Conservation (phyloP, 345 rosid genomes). For the Psidium friedrichsthalianum region DNA sequence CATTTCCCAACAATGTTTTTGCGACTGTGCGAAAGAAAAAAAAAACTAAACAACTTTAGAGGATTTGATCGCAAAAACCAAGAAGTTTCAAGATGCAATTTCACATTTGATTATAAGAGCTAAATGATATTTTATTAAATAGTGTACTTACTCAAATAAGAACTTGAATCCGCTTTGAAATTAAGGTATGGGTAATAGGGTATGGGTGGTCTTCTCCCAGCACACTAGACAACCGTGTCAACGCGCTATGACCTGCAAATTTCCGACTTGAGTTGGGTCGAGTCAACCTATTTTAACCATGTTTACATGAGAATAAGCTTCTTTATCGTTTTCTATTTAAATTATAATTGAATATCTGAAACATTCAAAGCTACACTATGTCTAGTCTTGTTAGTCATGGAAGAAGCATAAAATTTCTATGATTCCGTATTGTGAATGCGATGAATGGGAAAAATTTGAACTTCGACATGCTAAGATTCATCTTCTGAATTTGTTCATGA, state of each 20-base stretch:
- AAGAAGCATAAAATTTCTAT: background rate
- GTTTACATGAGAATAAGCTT: background rate
- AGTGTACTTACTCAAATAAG: background rate
- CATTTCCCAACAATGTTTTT: too few species aligned
- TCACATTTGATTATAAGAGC: background rate
- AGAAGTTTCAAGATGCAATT: background rate
- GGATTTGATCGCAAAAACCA: background rate
- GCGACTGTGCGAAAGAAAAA: too few species aligned
- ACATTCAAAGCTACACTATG: background rate
- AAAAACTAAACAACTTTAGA: background rate
- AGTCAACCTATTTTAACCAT: background rate
- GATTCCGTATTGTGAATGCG: background rate
- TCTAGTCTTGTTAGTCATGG: background rate
- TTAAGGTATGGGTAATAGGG: background rate
- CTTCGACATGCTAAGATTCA: background rate
- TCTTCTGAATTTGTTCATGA: background rate
- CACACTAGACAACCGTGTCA: background rate
- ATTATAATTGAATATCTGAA: background rate
- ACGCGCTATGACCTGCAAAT: background rate
- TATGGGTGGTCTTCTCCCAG: background rate
- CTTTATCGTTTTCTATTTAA: background rate
- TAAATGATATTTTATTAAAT: background rate
- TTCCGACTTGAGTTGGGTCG: background rate
- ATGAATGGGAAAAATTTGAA: background rate
- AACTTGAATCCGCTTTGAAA: background rate